Evolutionary conservation across 2,329 filamentous ascomycete genomes (phyloP).

Genomic region (Pseudogymnoascus sp.): DNA sequence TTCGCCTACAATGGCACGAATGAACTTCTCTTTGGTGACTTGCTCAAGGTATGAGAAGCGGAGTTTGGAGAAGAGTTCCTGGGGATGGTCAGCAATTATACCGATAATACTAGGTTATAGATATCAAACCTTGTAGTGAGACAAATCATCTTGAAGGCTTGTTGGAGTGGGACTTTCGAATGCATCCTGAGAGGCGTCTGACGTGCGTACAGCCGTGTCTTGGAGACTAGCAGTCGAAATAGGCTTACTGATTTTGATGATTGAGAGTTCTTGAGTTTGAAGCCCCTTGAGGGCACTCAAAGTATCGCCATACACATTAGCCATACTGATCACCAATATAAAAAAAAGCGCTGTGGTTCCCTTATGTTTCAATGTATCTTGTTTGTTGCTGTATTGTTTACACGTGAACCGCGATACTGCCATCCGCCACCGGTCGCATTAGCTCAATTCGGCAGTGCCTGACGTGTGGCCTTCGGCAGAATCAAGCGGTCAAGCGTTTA

Average conservation of each 20-base stretch:
- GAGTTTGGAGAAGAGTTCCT: conserved; percentile 89
- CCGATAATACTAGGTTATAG: neutral
- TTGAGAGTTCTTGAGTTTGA: conserved; percentile 56
- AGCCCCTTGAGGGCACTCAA: conserved; percentile 37
- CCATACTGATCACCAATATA: neutral
- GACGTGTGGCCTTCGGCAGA: neutral
- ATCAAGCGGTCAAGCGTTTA: conserved; percentile 6
- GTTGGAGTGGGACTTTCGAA: conserved; percentile 65
- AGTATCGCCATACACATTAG: neutral
- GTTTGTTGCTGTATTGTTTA: neutral
- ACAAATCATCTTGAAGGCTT: conserved; percentile 73
- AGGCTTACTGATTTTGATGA: conserved; percentile 70
- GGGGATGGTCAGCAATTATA: conserved; percentile 9
- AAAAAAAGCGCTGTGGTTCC: neutral
- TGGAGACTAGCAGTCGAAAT: conserved; percentile 50
- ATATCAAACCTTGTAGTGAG: conserved; percentile 67
- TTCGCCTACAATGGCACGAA: conserved; percentile 84
- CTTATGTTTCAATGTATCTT: neutral
- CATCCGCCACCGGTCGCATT: neutral
- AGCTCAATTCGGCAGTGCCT: neutral
- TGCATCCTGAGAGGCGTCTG: conserved; percentile 62
- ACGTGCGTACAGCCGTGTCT: conserved; percentile 47
- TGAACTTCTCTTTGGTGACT: conserved; percentile 96
- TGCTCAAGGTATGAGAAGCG: conserved; percentile 97
- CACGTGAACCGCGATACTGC: neutral